These are phyloP conservation scores for Colletotrichum spaethianum DNA, from an alignment of 2,329 filamentous ascomycete genomes.

Conservation along the genomic window DNA sequence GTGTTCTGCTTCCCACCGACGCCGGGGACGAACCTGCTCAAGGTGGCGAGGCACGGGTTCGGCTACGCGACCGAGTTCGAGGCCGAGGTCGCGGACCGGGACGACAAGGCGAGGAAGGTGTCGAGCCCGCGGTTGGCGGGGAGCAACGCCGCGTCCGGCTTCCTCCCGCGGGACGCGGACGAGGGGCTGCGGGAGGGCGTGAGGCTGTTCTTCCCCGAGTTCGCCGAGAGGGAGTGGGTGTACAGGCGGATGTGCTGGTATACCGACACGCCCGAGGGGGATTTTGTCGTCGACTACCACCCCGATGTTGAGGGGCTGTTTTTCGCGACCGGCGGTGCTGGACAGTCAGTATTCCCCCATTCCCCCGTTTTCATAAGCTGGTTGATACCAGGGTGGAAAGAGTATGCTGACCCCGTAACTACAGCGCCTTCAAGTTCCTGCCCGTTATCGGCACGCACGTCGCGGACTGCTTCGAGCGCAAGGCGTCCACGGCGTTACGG, in stretches of 20 bases:
- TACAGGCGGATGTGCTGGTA: constrained; percentile 74
- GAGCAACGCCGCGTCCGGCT: constrained; percentile 77
- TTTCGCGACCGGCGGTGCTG: constrained; percentile 63
- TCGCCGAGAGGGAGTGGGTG: constrained; percentile 66
- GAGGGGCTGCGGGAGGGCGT: constrained; percentile 66
- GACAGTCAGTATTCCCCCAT: constrained; percentile 61
- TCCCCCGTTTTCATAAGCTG: constrained; percentile 63
- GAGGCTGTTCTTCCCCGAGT: constrained; percentile 66
- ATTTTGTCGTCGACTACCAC: constrained; percentile 73
- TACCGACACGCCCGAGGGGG: constrained; percentile 74
- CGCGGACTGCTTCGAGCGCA: constrained; percentile 51
- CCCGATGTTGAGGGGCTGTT: constrained; percentile 63
- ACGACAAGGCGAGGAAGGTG: constrained; percentile 23
- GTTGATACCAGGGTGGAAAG: constrained; percentile 62
- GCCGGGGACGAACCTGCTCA: constrained; percentile 65
- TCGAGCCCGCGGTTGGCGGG: constrained; percentile 69
- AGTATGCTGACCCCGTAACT: constrained; percentile 56
- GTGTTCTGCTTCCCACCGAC: constrained; percentile 70
- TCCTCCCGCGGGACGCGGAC: constrained; percentile 73
- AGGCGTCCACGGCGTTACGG: constrained; percentile 44
- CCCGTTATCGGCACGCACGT: constrained; percentile 47
- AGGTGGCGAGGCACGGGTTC: constrained; percentile 73
- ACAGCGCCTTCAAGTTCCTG: constrained; percentile 52
- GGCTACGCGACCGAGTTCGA: constrained; percentile 67
- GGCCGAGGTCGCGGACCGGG: constrained; percentile 73